These are phyloP conservation scores for Lumnitzera racemosa DNA, from an alignment of 345 rosid genomes.

Conservation along the genomic window DNA sequence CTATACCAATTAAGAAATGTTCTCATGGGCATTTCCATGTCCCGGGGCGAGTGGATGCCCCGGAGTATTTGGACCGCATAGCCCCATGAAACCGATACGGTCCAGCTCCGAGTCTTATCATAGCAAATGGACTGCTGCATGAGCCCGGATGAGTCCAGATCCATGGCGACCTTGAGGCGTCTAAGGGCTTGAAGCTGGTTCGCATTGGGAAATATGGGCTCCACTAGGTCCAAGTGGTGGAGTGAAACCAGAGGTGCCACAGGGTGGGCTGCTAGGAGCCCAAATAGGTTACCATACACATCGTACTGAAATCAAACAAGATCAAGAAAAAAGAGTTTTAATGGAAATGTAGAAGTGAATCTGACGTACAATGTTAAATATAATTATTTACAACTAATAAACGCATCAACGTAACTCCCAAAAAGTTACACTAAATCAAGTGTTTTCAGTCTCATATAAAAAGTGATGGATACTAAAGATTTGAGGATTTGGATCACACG, in stretches of 20 bases:
- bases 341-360: no score
- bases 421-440: no score
- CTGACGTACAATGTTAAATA: no score
- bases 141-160: slow-evolving; percentile 55
- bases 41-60: slow-evolving; percentile 39
- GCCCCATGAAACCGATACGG: slow-evolving; percentile 80
- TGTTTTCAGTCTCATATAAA: no score
- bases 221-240: slow-evolving; percentile 60
- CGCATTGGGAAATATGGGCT: slow-evolving; percentile 58
- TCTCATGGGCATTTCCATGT: slow-evolving; percentile 40
- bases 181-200: slow-evolving; percentile 34
- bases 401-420: no score
- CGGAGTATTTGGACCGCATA: slow-evolving; percentile 50
- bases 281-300: slow-evolving; percentile 46
- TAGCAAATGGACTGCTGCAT: slow-evolving; percentile 74
- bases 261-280: slow-evolving; percentile 76
- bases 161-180: slow-evolving; percentile 31
- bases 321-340: background rate
- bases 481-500: no score
- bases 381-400: no score
- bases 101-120: slow-evolving; percentile 46
- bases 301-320: slow-evolving; percentile 38
- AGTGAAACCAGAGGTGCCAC: slow-evolving; percentile 55
- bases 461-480: no score
- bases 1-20: slow-evolving; percentile 63